phyloP scores from a whole-genome alignment of 2,329 filamentous ascomycete species.

The Phoma sp. region DNA sequence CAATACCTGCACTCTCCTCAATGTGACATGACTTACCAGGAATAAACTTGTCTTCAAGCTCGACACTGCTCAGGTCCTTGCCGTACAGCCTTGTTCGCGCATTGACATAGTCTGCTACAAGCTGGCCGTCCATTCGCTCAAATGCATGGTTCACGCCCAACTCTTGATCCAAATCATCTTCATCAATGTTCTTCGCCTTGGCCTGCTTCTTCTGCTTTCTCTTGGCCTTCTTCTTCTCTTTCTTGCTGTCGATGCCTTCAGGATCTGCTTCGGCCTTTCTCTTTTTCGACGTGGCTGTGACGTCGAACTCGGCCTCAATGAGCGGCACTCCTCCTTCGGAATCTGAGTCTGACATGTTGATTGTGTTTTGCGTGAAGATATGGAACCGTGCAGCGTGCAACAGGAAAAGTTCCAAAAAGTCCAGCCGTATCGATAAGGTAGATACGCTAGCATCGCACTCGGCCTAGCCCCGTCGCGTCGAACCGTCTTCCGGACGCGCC shows the following conservation, averaged over 20 bases:
- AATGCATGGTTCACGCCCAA: constrained; percentile 78
- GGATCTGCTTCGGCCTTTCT: constrained; percentile 50
- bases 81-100: constrained; percentile 81
- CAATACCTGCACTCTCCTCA: constrained; percentile 6
- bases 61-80: constrained; percentile 79
- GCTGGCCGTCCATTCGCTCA: constrained; percentile 79
- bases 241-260: constrained; percentile 44
- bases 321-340: constrained; percentile 54
- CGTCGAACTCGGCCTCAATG: constrained; percentile 52
- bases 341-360: constrained; percentile 56
- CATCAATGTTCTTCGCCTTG: constrained; percentile 68
- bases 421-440: constrained; percentile 39
- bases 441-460: constrained; percentile 3
- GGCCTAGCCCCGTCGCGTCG: constrained; percentile 24
- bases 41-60: constrained; percentile 82
- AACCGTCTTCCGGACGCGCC: constrained; percentile 23
- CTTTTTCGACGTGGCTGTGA: constrained; percentile 46
- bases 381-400: constrained; percentile 21
- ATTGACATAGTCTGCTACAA: constrained; percentile 85
- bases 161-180: constrained; percentile 59
- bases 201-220: constrained; percentile 65
- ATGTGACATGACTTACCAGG: constrained; percentile 64
- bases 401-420: constrained; percentile 34
- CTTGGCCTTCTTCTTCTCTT: constrained; percentile 47
- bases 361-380: constrained; percentile 29